Percentiles rank a stretch among this genome's conserved stretches.
Evolutionary conservation across 176 grass and related monocot genomes (phyloP).

Genomic region (Poa annua): DNA sequence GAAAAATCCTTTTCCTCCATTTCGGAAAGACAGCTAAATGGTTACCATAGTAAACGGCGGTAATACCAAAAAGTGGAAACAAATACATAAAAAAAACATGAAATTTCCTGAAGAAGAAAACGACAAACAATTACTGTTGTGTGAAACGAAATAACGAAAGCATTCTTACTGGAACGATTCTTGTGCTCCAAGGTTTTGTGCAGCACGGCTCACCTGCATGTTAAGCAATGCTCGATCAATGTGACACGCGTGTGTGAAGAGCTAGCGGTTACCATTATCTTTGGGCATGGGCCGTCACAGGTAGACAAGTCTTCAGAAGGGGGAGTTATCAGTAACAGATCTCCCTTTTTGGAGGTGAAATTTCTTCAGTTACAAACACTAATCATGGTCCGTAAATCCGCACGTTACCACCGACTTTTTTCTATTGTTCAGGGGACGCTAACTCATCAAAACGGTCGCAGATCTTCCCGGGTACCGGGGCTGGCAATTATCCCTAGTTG

Average conservation of each 20-base stretch:
- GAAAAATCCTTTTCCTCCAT: too few species aligned
- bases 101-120: too few species aligned
- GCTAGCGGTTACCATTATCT: background rate
- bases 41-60: too few species aligned
- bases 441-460: background rate
- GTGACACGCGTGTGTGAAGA: background rate
- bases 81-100: too few species aligned
- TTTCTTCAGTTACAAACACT: background rate
- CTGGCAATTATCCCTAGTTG: background rate
- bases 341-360: background rate
- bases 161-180: background rate
- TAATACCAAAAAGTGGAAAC: too few species aligned
- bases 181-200: background rate
- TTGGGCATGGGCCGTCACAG: background rate
- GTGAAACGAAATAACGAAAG: too few species aligned
- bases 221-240: background rate
- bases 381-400: conserved; percentile 10
- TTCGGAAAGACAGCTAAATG: too few species aligned
- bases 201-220: background rate
- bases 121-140: too few species aligned
- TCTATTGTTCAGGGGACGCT: too few species aligned
- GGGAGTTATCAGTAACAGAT: background rate
- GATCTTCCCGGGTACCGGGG: background rate
- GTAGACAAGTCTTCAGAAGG: background rate
- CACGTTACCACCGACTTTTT: background rate